phyloP scores from a whole-genome alignment of 331 rosid genomes.

The Cydonia oblonga region DNA sequence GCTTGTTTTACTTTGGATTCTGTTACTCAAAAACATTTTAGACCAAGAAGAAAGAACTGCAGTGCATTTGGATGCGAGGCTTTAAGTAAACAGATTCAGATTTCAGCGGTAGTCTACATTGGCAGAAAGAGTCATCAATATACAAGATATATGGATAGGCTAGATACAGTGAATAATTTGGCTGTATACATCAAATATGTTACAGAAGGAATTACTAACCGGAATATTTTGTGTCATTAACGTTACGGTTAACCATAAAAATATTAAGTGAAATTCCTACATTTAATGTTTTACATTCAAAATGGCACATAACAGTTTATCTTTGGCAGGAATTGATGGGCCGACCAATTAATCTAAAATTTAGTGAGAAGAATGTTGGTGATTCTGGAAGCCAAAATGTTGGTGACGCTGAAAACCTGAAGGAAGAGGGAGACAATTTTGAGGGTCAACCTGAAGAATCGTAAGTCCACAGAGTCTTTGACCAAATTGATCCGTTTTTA shows the following conservation, averaged over 20 bases:
- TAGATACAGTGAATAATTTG: not conserved
- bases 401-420: too few relatives aligned
- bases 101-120: not conserved
- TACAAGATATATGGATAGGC: too few relatives aligned
- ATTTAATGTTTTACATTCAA: not conserved
- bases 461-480: slow-evolving; percentile 20
- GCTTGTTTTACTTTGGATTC: not conserved
- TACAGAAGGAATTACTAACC: not conserved
- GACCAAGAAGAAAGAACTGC: not conserved
- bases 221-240: not conserved
- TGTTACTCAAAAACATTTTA: not conserved
- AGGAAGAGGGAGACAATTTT: slow-evolving; percentile 14
- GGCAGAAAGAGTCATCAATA: not conserved
- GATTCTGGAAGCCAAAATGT: slow-evolving; percentile 30
- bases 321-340: slow-evolving; percentile 68
- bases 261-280: not conserved
- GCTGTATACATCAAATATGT: not conserved
- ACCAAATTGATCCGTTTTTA: slow-evolving; percentile 8
- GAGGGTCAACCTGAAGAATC: slow-evolving; percentile 16
- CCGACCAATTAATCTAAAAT: slow-evolving; percentile 56
- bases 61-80: not conserved
- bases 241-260: not conserved
- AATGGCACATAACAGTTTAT: not conserved
- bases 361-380: slow-evolving; percentile 42
- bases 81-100: not conserved